Conservation (phyloP, 2,329 filamentous ascomycete species). For the Alternaria postmessia region DNA sequence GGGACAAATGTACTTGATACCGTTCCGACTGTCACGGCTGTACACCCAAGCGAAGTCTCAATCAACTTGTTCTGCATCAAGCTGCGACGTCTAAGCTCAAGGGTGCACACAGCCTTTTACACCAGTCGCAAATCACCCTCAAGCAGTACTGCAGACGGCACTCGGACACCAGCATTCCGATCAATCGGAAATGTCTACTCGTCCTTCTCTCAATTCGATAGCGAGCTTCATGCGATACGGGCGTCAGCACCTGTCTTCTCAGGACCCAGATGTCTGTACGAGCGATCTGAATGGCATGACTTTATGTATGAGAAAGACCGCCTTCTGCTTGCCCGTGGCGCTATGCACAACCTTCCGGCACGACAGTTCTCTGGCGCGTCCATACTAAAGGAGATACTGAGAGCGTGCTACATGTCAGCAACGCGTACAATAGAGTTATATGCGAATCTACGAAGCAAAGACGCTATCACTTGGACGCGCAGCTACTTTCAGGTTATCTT, state of each 20-base stretch:
- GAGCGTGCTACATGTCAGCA: slow-evolving; percentile 47
- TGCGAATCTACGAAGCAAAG: slow-evolving; percentile 45
- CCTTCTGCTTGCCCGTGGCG: slow-evolving; percentile 52
- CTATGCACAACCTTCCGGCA: slow-evolving; percentile 50
- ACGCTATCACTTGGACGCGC: slow-evolving; percentile 55
- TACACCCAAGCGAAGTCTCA: slow-evolving; percentile 41
- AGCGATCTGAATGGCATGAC: slow-evolving; percentile 57
- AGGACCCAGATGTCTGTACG: slow-evolving; percentile 52
- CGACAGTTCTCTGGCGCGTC: slow-evolving; percentile 1
- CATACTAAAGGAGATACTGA: slow-evolving; percentile 21
- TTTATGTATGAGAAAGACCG: slow-evolving; percentile 54
- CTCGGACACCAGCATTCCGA: background rate
- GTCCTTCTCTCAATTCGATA: slow-evolving; percentile 30
- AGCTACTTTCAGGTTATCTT: slow-evolving; percentile 61
- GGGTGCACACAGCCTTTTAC: slow-evolving; percentile 46
- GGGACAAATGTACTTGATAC: background rate
- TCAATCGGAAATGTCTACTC: slow-evolving; percentile 4
- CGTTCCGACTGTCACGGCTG: background rate
- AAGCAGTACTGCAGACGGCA: background rate
- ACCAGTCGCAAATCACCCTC: background rate
- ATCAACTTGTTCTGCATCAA: slow-evolving; percentile 53
- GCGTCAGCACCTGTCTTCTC: slow-evolving; percentile 42
- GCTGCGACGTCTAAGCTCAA: slow-evolving; percentile 54
- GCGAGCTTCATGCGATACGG: slow-evolving; percentile 51
- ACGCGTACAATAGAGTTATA: slow-evolving; percentile 53